phyloP scores from a whole-genome alignment of 805 yeast genomes.

The Ascoidea asiatica region DNA sequence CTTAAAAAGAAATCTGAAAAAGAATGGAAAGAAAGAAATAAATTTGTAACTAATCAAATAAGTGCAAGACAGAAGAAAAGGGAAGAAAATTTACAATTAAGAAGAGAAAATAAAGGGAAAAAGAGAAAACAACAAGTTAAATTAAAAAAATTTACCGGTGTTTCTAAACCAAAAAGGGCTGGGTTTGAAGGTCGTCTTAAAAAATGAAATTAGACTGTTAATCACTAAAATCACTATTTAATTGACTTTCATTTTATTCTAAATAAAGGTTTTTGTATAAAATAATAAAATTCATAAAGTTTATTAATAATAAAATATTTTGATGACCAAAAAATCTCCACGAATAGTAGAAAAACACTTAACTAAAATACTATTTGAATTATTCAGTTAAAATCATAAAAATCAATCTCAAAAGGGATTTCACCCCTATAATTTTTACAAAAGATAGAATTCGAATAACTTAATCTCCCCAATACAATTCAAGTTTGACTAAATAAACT shows the following conservation, averaged over 20 bases:
- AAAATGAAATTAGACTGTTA: no score
- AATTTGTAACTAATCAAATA: slow-evolving; percentile 60
- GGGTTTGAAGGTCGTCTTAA: slow-evolving; percentile 73
- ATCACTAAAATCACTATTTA: no score
- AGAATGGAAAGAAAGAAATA: slow-evolving; percentile 89
- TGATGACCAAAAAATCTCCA: not conserved
- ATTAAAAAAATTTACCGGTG: slow-evolving; percentile 47
- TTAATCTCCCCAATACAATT: not conserved
- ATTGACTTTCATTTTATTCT: no score
- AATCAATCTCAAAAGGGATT: not conserved
- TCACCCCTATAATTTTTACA: not conserved
- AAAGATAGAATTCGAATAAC: not conserved
- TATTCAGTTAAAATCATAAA: not conserved
- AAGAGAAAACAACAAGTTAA: slow-evolving; percentile 62
- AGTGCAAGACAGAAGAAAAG: slow-evolving; percentile 73
- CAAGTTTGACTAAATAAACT: not conserved
- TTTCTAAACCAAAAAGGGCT: slow-evolving; percentile 50
- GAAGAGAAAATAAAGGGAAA: slow-evolving; percentile 77
- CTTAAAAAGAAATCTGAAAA: slow-evolving; percentile 74
- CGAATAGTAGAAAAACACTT: not conserved
- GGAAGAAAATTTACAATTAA: slow-evolving; percentile 77
- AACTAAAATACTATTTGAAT: not conserved
- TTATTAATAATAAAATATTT: no score
- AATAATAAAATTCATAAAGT: no score
- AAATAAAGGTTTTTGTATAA: no score